phyloP scores from a whole-genome alignment of 495 filamentous ascomycete species.

The Hyaloscypha hepaticicola region DNA sequence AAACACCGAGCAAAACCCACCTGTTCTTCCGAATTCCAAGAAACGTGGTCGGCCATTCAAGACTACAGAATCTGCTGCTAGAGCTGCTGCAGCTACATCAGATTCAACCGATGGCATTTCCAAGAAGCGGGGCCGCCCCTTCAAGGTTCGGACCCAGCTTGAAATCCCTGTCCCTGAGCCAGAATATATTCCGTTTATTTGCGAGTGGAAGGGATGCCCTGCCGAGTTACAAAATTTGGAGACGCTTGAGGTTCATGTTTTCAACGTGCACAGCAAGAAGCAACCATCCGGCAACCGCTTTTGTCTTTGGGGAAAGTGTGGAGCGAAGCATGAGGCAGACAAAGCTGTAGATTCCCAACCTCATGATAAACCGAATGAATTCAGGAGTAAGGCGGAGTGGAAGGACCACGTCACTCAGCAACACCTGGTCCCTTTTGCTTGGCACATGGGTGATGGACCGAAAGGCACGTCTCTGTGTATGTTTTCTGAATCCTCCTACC shows the following conservation, averaged over 20 bases:
- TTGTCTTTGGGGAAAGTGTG: slow-evolving; percentile 52
- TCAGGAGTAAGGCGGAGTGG: slow-evolving; percentile 41
- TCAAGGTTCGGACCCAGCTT: slow-evolving; percentile 1
- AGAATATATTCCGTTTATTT: slow-evolving; percentile 42
- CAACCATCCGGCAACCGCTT: slow-evolving; percentile 24
- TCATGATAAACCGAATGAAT: slow-evolving; percentile 2
- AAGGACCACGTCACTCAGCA: slow-evolving; percentile 49
- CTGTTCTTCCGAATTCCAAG: slow-evolving; percentile 3
- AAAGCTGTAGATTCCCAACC: background rate
- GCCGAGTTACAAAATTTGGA: slow-evolving; percentile 68
- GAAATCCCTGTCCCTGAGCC: slow-evolving; percentile 14
- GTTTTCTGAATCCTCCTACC: slow-evolving; percentile 21
- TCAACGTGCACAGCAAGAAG: slow-evolving; percentile 47
- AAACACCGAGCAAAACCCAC: background rate
- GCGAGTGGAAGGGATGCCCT: slow-evolving; percentile 61
- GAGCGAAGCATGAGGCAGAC: background rate
- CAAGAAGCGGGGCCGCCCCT: slow-evolving; percentile 18
- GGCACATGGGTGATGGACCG: slow-evolving; percentile 61
- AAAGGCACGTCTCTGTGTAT: slow-evolving; percentile 48
- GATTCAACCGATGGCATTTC: background rate
- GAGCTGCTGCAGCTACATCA: slow-evolving; percentile 10
- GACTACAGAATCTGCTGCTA: slow-evolving; percentile 14
- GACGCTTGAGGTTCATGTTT: slow-evolving; percentile 59
- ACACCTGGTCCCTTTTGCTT: slow-evolving; percentile 54
- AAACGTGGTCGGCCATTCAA: slow-evolving; percentile 14